Evolutionary conservation across 2,329 filamentous ascomycete species (phyloP), one percentile per base, ranked within the genome.

Genomic region (Teratosphaeria zuluensis): DNA sequence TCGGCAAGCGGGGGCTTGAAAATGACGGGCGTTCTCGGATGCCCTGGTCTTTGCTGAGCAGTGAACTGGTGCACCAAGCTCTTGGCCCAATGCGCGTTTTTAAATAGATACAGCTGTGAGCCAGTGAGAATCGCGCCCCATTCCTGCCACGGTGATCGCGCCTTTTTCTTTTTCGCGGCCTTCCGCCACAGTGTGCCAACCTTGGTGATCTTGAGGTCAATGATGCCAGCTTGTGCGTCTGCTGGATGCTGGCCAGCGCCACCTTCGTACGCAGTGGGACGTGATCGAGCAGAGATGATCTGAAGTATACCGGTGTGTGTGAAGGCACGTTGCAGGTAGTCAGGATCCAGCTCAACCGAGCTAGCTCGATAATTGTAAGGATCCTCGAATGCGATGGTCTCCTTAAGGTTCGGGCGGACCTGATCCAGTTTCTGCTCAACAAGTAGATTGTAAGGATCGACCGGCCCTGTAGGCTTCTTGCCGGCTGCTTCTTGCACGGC

Each of bases 151-250:
- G 94, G 92, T 11, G 92, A 96, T 51, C 92, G 84, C 0, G 91
- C 88, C 74, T 95, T 95, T 75, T 92, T 96, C 76, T 95, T 96
- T 76, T 96, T 97, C 1, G 82, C 77, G 63, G 96, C 91, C 71
- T 99, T 99, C 52, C 94, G 85, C 94, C 94, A 99, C 33, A 99
- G 73, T 1, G 96, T 77, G 3, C 94, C 94, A 55, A 99, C 92
- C 73, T 97, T 99, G 52, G 92, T 96, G 53, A 97, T 88, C 66
- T 96, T 96, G 70, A 99, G 95, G 73, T 97, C 92, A 11, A 99
- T 92, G 59, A 99, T 88, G 12, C 94, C 94, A 2, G 91, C 90
- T 64, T 94, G 89, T 0, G 90, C 89, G 62, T 94, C 90, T 12
- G 89, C 92, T 66, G 89, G 86, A 42, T 62, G 66, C 1, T 64